Conservation (phyloP, 2,329 filamentous ascomycete species). For the Diplodia scrobiculata region DNA sequence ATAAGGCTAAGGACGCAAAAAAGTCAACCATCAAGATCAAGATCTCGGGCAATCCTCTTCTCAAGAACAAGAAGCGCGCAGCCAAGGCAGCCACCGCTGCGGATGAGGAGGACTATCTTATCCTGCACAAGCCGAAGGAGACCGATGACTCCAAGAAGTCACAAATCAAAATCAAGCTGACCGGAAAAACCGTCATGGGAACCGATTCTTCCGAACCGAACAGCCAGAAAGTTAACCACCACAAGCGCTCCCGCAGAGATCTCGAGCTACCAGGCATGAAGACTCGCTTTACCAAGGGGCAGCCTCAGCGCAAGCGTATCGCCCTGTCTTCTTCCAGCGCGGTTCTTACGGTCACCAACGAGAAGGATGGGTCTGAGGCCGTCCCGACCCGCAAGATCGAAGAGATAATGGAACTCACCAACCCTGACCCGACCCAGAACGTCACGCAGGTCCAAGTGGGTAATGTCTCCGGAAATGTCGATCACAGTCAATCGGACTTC, state of each 20-base stretch:
- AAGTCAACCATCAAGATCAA: not conserved
- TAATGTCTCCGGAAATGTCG: not conserved
- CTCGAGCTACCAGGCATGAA: not conserved
- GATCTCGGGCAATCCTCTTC: not conserved
- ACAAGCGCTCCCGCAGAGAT: not conserved
- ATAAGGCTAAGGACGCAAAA: not conserved
- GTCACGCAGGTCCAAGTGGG: not conserved
- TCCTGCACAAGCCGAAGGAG: not conserved
- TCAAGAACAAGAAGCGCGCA: not conserved
- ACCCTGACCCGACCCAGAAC: not conserved
- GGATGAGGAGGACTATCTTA: not conserved
- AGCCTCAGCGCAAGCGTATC: not conserved
- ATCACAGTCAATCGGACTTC: not conserved
- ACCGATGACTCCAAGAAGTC: not conserved
- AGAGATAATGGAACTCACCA: not conserved
- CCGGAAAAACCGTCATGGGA: not conserved
- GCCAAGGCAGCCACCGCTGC: not conserved
- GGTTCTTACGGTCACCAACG: not conserved
- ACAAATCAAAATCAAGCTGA: not conserved
- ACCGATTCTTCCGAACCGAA: not conserved
- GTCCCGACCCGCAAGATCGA: not conserved
- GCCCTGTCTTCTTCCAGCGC: not conserved
- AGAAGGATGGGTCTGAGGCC: not conserved
- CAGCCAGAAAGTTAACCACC: too few species aligned
- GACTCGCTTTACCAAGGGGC: not conserved